Evolutionary conservation across 441 rosid genomes (phyloP).

Genomic region (Flueggea neowawraea): DNA sequence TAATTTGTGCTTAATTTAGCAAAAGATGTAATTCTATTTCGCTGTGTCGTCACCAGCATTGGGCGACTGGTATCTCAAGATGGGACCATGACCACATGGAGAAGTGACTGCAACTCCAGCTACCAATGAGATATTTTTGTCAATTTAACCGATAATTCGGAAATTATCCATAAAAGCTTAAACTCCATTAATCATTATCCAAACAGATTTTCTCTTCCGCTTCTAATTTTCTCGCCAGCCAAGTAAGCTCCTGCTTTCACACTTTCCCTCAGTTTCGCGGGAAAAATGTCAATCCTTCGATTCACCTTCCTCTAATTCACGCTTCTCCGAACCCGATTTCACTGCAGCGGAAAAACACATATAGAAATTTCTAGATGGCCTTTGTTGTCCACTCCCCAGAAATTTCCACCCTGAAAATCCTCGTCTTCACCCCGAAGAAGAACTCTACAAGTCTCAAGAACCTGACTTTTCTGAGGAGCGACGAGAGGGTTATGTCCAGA

Average conservation of each 20-base stretch:
- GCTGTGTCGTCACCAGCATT: no score
- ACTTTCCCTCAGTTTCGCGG: background rate
- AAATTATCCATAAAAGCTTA: slow-evolving; percentile 20
- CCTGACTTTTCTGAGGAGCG: slow-evolving; percentile 19
- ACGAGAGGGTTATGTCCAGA: slow-evolving; percentile 13
- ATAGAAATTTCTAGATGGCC: slow-evolving; percentile 31
- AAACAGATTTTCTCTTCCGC: slow-evolving; percentile 6
- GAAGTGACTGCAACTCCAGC: no score
- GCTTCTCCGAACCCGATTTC: background rate
- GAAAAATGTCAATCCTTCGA: slow-evolving; percentile 14
- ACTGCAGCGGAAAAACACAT: no score
- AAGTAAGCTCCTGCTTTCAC: background rate
- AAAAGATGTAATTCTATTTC: no score
- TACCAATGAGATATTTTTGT: slow-evolving; percentile 26
- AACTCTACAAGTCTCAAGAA: slow-evolving; percentile 22
- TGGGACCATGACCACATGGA: no score
- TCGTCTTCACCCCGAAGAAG: slow-evolving; percentile 21
- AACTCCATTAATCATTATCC: slow-evolving; percentile 1
- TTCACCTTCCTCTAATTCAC: slow-evolving; percentile 5
- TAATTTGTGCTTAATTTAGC: no score
- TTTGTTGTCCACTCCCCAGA: slow-evolving; percentile 50
- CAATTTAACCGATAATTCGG: slow-evolving; percentile 12
- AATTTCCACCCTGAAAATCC: slow-evolving; percentile 26
- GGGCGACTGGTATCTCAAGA: no score
- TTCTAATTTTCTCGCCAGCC: background rate